These are phyloP conservation scores for Helianthus tuberosus DNA, from an alignment of 129 eudicot genomes.

Conservation along the genomic window DNA sequence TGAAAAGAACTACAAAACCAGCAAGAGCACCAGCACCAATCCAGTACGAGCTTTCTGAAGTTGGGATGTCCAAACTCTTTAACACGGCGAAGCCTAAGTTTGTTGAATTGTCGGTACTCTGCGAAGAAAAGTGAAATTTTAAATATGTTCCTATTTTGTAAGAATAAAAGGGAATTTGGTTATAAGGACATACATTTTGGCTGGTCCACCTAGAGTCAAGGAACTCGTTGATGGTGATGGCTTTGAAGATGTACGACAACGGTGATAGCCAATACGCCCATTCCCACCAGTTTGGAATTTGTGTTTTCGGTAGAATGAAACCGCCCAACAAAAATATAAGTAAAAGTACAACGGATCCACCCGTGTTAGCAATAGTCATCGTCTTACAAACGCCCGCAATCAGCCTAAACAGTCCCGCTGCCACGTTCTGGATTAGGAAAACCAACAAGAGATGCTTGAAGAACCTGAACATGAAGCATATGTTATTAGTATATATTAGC, in stretches of 20 bases:
- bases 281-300: conserved; percentile 53
- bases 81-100: conserved; percentile 53
- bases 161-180: not conserved
- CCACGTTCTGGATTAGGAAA: conserved; percentile 85
- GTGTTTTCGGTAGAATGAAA: conserved; percentile 66
- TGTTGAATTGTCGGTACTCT: conserved; percentile 52
- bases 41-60: conserved; percentile 56
- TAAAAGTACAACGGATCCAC: conserved; percentile 66
- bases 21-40: conserved; percentile 47
- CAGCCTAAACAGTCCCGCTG: conserved; percentile 79
- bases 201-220: conserved; percentile 51
- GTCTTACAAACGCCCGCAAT: conserved; percentile 80
- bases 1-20: conserved; percentile 46
- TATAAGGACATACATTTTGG: conserved; percentile 34
- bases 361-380: conserved; percentile 69
- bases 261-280: conserved; percentile 79
- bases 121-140: not conserved
- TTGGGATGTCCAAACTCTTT: conserved; percentile 35
- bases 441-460: conserved; percentile 80
- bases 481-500: conserved; percentile 4
- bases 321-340: conserved; percentile 80
- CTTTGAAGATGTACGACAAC: conserved; percentile 54
- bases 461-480: conserved; percentile 53
- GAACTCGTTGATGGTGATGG: conserved; percentile 57
- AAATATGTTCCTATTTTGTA: not conserved